These are phyloP conservation scores for Lepidium africanum DNA, from an alignment of 345 rosid genomes.

Conservation along the genomic window DNA sequence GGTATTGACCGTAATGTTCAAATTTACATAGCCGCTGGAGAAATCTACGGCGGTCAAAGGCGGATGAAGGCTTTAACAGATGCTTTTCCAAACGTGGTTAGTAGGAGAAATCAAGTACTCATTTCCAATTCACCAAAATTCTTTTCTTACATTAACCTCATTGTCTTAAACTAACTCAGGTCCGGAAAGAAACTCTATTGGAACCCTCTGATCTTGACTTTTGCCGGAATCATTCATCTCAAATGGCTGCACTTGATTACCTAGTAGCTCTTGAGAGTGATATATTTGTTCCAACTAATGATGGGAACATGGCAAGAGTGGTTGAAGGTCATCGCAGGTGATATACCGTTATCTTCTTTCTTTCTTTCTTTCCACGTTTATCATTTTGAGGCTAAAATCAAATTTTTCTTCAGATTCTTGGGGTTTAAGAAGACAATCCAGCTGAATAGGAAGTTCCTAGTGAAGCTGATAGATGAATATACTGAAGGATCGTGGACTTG, in stretches of 20 bases:
- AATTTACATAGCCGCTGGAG: constrained; percentile 94
- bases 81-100: constrained; percentile 80
- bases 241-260: constrained; percentile 92
- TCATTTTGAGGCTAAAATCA: constrained; percentile 4
- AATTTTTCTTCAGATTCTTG: constrained; percentile 51
- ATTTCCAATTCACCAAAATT: not conserved
- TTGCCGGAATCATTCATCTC: constrained; percentile 75
- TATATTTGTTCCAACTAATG: constrained; percentile 82
- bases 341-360: not conserved
- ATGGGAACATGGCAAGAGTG: constrained; percentile 98
- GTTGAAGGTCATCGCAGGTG: constrained; percentile 99
- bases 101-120: constrained; percentile 12
- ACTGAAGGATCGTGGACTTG: constrained; percentile 53
- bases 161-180: constrained; percentile 38
- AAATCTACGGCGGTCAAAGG: constrained; percentile 78
- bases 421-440: constrained; percentile 85
- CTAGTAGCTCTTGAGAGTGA: constrained; percentile 87
- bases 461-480: constrained; percentile 63
- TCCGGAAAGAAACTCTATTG: constrained; percentile 73
- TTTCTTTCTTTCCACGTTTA: not conserved
- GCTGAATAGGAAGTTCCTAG: constrained; percentile 66
- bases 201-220: constrained; percentile 53
- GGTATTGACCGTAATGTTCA: constrained; percentile 76
- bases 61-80: constrained; percentile 55
- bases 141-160: not conserved